Percentiles rank a stretch among this genome's conserved stretches.
phyloP scores from a whole-genome alignment of 306 rosid species.

The Malus orientalis region DNA sequence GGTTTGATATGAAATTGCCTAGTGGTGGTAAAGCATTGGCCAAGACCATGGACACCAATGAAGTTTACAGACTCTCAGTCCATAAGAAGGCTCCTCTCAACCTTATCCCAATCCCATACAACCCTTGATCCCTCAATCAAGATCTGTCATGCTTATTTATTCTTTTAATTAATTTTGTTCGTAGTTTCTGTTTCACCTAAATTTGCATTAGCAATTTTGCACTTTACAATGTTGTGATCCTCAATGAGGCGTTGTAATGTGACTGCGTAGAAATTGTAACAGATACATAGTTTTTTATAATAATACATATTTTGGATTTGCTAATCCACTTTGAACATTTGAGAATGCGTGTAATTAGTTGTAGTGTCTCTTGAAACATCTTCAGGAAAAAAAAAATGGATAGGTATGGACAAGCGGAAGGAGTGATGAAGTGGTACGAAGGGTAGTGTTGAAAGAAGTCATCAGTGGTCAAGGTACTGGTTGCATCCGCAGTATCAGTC shows the following conservation, averaged over 20 bases:
- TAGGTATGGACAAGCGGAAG: not conserved
- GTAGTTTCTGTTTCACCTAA: too few relatives aligned
- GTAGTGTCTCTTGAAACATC: not conserved
- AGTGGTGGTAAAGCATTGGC: not conserved
- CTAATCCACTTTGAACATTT: not conserved
- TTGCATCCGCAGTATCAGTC: too few relatives aligned
- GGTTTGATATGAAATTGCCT: constrained; percentile 40
- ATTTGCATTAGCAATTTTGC: too few relatives aligned
- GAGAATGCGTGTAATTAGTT: not conserved
- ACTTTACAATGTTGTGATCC: not conserved
- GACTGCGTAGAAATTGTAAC: not conserved
- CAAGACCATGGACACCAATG: constrained; percentile 15
- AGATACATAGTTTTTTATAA: not conserved
- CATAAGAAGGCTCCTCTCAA: constrained; percentile 25
- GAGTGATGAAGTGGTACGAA: not conserved
- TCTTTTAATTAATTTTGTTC: too few relatives aligned
- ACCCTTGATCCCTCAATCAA: not conserved
- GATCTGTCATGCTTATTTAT: too few relatives aligned
- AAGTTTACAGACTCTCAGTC: constrained; percentile 7
- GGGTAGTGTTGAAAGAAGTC: not conserved
- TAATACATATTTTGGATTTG: not conserved
- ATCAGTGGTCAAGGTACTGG: too few relatives aligned
- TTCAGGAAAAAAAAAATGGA: not conserved
- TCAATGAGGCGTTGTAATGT: too few relatives aligned
- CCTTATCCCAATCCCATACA: constrained; percentile 18